Conservation (phyloP, 1,284 basidiomycete species). For the Spongispora temasekensis region DNA sequence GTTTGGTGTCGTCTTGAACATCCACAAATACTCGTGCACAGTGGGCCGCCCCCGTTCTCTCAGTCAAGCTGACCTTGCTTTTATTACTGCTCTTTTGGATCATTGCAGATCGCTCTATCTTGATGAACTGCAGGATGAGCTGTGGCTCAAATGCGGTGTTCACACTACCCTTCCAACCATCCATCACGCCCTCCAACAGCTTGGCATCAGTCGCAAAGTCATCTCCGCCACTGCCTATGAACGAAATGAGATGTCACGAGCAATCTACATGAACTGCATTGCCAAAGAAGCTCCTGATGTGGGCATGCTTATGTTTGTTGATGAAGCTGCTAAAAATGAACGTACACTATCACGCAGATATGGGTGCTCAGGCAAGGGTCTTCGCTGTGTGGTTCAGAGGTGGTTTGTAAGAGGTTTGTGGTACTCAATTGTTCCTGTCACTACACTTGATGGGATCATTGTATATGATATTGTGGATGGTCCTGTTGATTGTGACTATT, state of each 20-base stretch:
- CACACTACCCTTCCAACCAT: not conserved
- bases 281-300: not conserved
- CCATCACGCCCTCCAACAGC: not conserved
- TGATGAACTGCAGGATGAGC: constrained; percentile 2
- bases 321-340: constrained; percentile 29
- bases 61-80: not conserved
- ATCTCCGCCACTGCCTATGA: not conserved
- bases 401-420: not conserved
- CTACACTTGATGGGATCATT: too few relatives aligned
- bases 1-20: not conserved
- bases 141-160: not conserved
- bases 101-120: not conserved
- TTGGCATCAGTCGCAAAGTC: not conserved
- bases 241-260: not conserved
- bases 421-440: constrained; percentile 27
- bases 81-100: not conserved
- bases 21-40: not conserved
- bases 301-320: constrained; percentile 17
- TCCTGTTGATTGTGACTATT: not conserved
- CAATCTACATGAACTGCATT: constrained; percentile 7
- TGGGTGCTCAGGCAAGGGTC: constrained; percentile 3
- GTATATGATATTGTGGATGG: too few relatives aligned
- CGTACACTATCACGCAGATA: constrained; percentile 11
- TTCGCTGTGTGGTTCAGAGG: not conserved
- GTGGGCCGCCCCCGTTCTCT: not conserved